Evolutionary conservation across 345 rosid species (phyloP).

Genomic region (Pistacia atlantica): DNA sequence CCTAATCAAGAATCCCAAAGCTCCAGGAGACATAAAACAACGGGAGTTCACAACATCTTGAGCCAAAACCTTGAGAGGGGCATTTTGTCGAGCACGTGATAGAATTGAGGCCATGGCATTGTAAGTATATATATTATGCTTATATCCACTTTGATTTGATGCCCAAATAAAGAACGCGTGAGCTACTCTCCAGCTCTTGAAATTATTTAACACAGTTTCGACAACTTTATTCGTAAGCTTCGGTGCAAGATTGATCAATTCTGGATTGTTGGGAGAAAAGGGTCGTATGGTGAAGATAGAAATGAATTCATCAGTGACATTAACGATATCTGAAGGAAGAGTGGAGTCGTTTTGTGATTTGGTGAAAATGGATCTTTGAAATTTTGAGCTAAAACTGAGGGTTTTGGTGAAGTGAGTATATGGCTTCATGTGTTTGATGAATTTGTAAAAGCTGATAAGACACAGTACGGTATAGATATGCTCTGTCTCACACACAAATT

Average conservation of each 20-base stretch:
- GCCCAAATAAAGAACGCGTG: conserved; percentile 68
- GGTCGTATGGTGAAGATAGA: conserved; percentile 59
- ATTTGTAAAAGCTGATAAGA: conserved; percentile 16
- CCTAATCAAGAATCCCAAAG: conserved; percentile 75
- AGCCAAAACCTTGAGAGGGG: conserved; percentile 55
- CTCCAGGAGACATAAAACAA: conserved; percentile 74
- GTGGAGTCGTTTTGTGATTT: conserved; percentile 23
- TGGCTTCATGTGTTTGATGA: conserved; percentile 8
- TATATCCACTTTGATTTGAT: conserved; percentile 59
- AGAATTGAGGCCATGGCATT: conserved; percentile 89
- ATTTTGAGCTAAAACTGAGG: background rate
- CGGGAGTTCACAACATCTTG: conserved; percentile 46
- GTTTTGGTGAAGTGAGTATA: background rate
- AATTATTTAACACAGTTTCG: conserved; percentile 54
- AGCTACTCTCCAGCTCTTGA: conserved; percentile 64
- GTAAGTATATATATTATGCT: conserved; percentile 63
- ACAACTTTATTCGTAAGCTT: conserved; percentile 61
- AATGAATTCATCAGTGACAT: conserved; percentile 42
- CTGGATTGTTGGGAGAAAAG: conserved; percentile 44
- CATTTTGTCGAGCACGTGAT: conserved; percentile 93
- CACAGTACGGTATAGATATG: too few species aligned
- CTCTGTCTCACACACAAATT: background rate
- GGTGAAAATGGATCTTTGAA: conserved; percentile 28
- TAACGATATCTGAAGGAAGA: conserved; percentile 29
- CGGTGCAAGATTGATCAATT: conserved; percentile 53